Percentiles rank a stretch among this genome's conserved stretches.
Conservation (phyloP, 768 basidiomycete genomes). For the Xerocomus brunneocitrinus region DNA sequence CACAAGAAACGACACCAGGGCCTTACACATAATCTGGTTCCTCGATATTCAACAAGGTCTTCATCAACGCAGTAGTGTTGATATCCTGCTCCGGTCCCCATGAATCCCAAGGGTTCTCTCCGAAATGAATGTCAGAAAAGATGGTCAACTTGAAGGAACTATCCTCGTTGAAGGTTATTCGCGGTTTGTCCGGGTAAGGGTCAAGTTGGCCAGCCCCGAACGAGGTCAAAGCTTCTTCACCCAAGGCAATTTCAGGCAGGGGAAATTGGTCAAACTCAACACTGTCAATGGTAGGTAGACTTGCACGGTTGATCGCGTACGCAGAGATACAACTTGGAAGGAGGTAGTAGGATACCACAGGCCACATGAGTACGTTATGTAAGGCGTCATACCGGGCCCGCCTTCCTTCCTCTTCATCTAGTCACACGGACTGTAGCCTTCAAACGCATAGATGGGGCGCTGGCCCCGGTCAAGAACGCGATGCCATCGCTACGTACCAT, state of each 20-base stretch:
- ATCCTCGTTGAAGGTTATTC: slow-evolving; percentile 51
- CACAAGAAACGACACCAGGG: background rate
- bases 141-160: slow-evolving; percentile 69
- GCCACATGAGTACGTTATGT: background rate
- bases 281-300: background rate
- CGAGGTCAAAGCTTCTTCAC: background rate
- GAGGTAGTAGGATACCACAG: background rate
- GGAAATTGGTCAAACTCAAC: background rate
- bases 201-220: slow-evolving; percentile 18
- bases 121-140: slow-evolving; percentile 73
- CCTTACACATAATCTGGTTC: slow-evolving; percentile 66
- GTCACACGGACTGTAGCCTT: too few species aligned
- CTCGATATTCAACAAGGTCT: slow-evolving; percentile 50
- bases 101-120: slow-evolving; percentile 67
- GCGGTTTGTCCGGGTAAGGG: slow-evolving; percentile 45
- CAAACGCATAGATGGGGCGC: too few species aligned
- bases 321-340: slow-evolving; percentile 8
- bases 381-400: too few species aligned
- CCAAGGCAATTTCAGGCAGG: background rate
- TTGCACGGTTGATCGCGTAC: slow-evolving; percentile 13
- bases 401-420: too few species aligned
- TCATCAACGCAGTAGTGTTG: slow-evolving; percentile 59
- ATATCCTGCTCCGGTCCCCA: slow-evolving; percentile 67
- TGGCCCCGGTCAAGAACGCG: too few species aligned
- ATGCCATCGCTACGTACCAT: too few species aligned